phyloP scores from a whole-genome alignment of 2,329 filamentous ascomycete genomes.

The Pseudogymnoascus sp. region DNA sequence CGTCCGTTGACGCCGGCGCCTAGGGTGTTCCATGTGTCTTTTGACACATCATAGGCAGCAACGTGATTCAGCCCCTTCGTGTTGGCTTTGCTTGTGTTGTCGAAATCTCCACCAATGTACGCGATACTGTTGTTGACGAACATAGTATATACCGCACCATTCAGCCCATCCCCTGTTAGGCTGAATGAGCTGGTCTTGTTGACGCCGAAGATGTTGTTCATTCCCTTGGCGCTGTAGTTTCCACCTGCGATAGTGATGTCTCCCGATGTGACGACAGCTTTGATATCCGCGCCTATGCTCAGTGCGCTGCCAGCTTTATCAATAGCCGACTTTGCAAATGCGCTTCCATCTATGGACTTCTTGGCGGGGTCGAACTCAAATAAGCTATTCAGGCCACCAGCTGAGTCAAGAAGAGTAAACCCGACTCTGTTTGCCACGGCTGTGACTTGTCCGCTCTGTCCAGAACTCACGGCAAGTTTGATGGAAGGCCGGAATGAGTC shows the following conservation, averaged over 20 bases:
- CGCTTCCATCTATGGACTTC: conserved; percentile 47
- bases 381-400: conserved; percentile 76
- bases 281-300: conserved; percentile 58
- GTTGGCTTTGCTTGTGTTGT: conserved; percentile 56
- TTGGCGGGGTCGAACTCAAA: conserved; percentile 76
- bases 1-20: conserved; percentile 79
- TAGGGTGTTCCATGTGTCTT: conserved; percentile 66
- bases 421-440: conserved; percentile 85
- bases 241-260: conserved; percentile 70
- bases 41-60: conserved; percentile 63
- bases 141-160: conserved; percentile 68
- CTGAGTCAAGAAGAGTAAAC: conserved; percentile 66
- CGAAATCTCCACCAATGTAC: conserved; percentile 82
- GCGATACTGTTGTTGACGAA: conserved; percentile 56
- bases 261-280: conserved; percentile 56
- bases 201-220: conserved; percentile 72
- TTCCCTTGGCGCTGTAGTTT: conserved; percentile 64
- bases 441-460: conserved; percentile 57
- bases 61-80: conserved; percentile 64
- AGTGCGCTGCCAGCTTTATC: conserved; percentile 69
- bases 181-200: conserved; percentile 53
- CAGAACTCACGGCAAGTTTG: conserved; percentile 62
- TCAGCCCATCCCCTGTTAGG: conserved; percentile 64
- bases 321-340: conserved; percentile 66
- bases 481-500: conserved; percentile 70